Conservation (phyloP, 1,284 basidiomycete genomes). For the Irpex rosettiformis region DNA sequence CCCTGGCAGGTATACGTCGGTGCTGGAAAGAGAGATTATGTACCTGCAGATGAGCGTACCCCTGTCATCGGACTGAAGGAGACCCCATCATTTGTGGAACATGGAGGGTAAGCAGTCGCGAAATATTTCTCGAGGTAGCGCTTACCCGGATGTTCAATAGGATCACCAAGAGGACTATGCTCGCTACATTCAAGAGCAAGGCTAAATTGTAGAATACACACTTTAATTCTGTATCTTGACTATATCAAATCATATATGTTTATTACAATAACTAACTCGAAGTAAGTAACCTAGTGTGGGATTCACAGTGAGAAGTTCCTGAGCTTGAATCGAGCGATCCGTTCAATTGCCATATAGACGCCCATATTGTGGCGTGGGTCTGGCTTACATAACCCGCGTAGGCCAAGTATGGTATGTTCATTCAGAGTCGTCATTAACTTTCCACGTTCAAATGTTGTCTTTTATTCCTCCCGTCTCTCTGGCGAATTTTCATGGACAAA, state of each 20-base stretch:
- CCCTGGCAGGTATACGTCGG: conserved; percentile 69
- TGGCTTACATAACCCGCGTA: too few species aligned
- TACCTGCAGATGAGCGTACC: conserved; percentile 57
- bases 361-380: too few species aligned
- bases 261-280: background rate
- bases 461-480: too few species aligned
- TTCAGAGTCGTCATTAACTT: too few species aligned
- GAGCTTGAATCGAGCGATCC: background rate
- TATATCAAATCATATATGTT: background rate
- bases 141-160: conserved; percentile 34
- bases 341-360: too few species aligned
- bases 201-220: conserved; percentile 37
- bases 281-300: background rate
- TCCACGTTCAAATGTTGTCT: too few species aligned
- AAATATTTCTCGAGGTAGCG: background rate
- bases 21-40: conserved; percentile 66
- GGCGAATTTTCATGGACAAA: too few species aligned
- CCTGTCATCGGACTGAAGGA: conserved; percentile 49
- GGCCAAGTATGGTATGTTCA: too few species aligned
- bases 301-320: background rate
- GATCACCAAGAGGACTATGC: conserved; percentile 72
- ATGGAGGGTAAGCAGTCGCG: conserved; percentile 64
- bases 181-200: conserved; percentile 69
- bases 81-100: conserved; percentile 63
- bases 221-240: background rate